Evolutionary conservation across 2,329 filamentous ascomycete genomes (phyloP).

Genomic region (Chrysoporthe puriensis): DNA sequence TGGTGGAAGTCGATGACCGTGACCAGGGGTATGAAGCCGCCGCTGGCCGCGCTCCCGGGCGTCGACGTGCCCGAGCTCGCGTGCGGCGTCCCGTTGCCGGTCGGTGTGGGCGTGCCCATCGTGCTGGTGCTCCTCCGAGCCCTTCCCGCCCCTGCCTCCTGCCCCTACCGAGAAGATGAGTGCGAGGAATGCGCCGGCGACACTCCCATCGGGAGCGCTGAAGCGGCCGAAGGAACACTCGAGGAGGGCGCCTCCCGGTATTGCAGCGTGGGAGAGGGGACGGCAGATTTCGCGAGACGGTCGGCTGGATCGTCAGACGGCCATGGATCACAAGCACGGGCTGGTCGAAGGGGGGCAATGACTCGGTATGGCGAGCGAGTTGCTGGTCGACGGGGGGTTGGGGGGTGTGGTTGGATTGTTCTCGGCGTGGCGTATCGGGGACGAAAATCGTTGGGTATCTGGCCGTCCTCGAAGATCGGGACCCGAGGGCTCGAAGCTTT

Average conservation of each 20-base stretch:
- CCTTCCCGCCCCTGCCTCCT: slow-evolving; percentile 11
- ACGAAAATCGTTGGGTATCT: background rate
- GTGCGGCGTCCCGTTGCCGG: slow-evolving; percentile 21
- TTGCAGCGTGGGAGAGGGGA: background rate
- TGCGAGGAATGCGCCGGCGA: slow-evolving; percentile 8
- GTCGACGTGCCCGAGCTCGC: slow-evolving; percentile 24
- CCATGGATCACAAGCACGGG: slow-evolving; percentile 20
- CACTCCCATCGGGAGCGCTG: slow-evolving; percentile 17
- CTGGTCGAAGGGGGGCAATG: slow-evolving; percentile 20
- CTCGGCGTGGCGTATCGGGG: slow-evolving; percentile 2
- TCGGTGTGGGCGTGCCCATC: slow-evolving; percentile 27
- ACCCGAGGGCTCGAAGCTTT: background rate
- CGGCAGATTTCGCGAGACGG: background rate
- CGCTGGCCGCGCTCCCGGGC: slow-evolving; percentile 27
- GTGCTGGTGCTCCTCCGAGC: slow-evolving; percentile 14
- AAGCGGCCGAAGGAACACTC: background rate
- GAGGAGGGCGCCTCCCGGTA: background rate
- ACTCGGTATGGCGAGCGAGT: slow-evolving; percentile 1
- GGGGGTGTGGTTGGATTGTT: background rate
- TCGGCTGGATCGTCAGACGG: slow-evolving; percentile 9
- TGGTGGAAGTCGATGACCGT: slow-evolving; percentile 85
- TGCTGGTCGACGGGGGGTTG: slow-evolving; percentile 1
- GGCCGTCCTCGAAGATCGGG: background rate
- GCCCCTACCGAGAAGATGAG: background rate
- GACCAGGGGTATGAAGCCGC: slow-evolving; percentile 68